Evolutionary conservation across 2,329 filamentous ascomycete species (phyloP), one percentile per base, ranked within the genome.

Genomic region (Pseudocercospora cruenta): DNA sequence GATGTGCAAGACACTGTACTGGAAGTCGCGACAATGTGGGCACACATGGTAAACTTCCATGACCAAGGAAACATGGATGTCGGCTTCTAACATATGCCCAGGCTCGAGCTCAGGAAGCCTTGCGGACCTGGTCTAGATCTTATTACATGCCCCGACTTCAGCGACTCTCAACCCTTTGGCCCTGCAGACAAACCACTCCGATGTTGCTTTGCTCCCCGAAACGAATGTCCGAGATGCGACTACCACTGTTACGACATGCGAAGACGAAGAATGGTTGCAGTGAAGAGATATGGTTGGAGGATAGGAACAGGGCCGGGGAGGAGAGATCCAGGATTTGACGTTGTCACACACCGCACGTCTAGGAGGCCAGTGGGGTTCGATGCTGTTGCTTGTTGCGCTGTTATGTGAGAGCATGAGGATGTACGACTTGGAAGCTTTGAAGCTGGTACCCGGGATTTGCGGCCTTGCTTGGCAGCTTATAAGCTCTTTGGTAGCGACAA

Each of bases 1-100:
- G 43, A 86, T 86, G 84, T 86, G 84, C 72, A 75, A 76, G 28
- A 80, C 80, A 33, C 78, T 78, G 16, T 76, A 79, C 58, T 83
- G 80, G 75, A 78, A 80, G 70, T 84, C 82, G 0, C 74, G 75
- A 6, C 78, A 76, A 58, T 86, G 84, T 73, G 72, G 73, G 7
- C 83, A 85, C 68, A 76, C 79, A 28, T 86, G 83, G 83, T 75
- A 70, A 22, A 58, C 45, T 19, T 33, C 14, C 5, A 24, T 21
- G 49, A 31, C 19, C 19, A 4, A 9, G 16, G 5, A 16, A 21
- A 12, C 58, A n/a, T 19, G 16, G 10, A 43, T 4, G 14, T 14
- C 47, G 14, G 21, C 24, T 2, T 22, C 43, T 58, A 12, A 43
- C 16, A 2, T 12, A 14, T 26, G 10, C 19, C 19, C 64, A 75